Evolutionary conservation across 257 asterid genomes (phyloP).

Genomic region (Plantago elongata): DNA sequence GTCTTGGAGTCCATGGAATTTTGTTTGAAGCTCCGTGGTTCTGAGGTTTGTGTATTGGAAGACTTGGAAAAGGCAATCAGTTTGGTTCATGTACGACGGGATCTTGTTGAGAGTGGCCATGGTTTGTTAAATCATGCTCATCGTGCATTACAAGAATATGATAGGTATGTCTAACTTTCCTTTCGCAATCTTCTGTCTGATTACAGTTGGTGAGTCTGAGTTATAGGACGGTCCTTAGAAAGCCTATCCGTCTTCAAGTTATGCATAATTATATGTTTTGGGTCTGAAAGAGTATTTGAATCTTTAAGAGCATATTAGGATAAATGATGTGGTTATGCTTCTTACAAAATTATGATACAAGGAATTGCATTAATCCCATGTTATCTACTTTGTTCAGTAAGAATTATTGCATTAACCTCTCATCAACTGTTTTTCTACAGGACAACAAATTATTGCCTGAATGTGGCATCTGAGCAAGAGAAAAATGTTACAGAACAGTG

Average conservation of each 20-base stretch:
- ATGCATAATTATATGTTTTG: too few species aligned
- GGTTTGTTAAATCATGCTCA: slow-evolving; percentile 87
- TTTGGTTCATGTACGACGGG: slow-evolving; percentile 78
- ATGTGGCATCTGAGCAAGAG: slow-evolving; percentile 87
- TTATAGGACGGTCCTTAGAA: background rate
- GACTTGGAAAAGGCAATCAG: slow-evolving; percentile 89
- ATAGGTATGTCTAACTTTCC: slow-evolving; percentile 48
- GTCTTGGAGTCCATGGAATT: slow-evolving; percentile 92
- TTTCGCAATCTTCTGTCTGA: slow-evolving; percentile 6
- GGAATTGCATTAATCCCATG: slow-evolving; percentile 1
- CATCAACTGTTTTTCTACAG: slow-evolving; percentile 38
- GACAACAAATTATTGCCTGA: slow-evolving; percentile 84
- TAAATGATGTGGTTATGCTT: background rate
- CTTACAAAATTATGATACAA: slow-evolving; percentile 3
- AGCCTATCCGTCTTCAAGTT: background rate
- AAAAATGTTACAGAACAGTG: slow-evolving; percentile 75
- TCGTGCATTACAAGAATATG: slow-evolving; percentile 87
- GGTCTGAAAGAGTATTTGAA: too few species aligned
- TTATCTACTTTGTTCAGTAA: slow-evolving; percentile 2
- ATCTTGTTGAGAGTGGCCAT: slow-evolving; percentile 94
- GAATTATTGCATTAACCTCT: slow-evolving; percentile 18
- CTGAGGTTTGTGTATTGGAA: slow-evolving; percentile 91
- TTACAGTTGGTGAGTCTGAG: slow-evolving; percentile 1
- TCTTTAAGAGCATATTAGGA: too few species aligned
- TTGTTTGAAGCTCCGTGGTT: slow-evolving; percentile 91